Percentiles rank a stretch among this genome's conserved stretches.
Evolutionary conservation across 768 basidiomycete genomes (phyloP).

Genomic region (Lentinula aciculospora): DNA sequence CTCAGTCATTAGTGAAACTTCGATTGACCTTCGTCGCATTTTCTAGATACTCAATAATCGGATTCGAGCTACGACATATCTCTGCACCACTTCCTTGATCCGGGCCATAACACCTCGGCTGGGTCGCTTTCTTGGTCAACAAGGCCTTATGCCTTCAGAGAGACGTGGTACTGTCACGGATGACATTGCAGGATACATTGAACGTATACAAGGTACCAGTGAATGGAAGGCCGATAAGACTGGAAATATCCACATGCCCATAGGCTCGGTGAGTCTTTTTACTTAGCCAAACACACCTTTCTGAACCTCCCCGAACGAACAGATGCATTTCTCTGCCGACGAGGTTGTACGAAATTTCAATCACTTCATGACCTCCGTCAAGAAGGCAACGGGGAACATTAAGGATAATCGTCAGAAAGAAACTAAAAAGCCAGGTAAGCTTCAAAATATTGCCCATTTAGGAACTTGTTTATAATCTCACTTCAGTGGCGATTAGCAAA

Average conservation of each 20-base stretch:
- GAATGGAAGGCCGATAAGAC: constrained; percentile 93
- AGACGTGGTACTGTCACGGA: constrained; percentile 93
- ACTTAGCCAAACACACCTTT: not conserved
- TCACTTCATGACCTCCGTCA: constrained; percentile 70
- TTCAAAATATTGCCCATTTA: not conserved
- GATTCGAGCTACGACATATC: constrained; percentile 75
- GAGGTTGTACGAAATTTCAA: constrained; percentile 78
- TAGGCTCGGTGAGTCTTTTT: constrained; percentile 57
- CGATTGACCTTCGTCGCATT: constrained; percentile 4
- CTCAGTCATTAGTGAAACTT: not conserved
- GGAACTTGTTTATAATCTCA: not conserved
- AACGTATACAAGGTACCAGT: constrained; percentile 70
- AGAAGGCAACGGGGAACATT: constrained; percentile 66
- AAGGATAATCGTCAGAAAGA: constrained; percentile 19
- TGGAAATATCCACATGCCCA: constrained; percentile 79
- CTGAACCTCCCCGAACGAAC: constrained; percentile 4
- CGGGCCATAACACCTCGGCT: constrained; percentile 75
- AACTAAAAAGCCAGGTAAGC: constrained; percentile 1
- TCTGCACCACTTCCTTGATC: constrained; percentile 78
- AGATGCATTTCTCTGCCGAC: constrained; percentile 71
- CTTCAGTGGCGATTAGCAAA: constrained; percentile 73
- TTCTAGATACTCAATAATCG: constrained; percentile 67
- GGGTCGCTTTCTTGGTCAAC: constrained; percentile 75
- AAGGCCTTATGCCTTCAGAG: constrained; percentile 93
- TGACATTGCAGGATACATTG: constrained; percentile 78